Evolutionary conservation across 768 basidiomycete species (phyloP).

Genomic region (Lentinus brumalis): DNA sequence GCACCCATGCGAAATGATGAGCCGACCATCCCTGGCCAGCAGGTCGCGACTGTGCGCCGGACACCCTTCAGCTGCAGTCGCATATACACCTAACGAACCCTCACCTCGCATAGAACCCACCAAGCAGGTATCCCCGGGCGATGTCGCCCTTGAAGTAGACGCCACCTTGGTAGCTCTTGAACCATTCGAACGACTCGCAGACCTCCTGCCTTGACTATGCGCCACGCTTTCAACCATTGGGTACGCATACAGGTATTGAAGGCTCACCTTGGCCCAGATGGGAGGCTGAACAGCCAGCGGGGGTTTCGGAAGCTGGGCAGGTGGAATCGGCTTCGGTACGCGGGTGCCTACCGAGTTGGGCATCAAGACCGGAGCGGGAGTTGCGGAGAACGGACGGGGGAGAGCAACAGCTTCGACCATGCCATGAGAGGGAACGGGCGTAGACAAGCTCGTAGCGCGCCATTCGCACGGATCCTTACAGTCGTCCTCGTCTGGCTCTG

Average conservation of each 20-base stretch:
- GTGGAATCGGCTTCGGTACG: not conserved
- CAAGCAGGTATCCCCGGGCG: constrained; percentile 76
- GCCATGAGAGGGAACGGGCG: not conserved
- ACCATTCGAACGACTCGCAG: constrained; percentile 78
- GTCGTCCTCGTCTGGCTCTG: not conserved
- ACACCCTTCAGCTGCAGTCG: not conserved
- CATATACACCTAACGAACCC: constrained; percentile 18
- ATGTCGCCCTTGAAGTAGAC: constrained; percentile 66
- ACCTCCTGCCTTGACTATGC: constrained; percentile 79
- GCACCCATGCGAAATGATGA: constrained; percentile 87
- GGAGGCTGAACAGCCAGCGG: constrained; percentile 30
- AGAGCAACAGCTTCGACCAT: no score
- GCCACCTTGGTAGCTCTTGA: constrained; percentile 77
- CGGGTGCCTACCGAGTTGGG: not conserved
- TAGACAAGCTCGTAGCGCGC: not conserved
- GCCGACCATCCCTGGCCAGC: constrained; percentile 61
- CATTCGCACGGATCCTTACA: no score
- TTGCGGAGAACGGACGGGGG: not conserved
- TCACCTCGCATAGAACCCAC: constrained; percentile 69
- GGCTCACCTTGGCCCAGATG: constrained; percentile 49
- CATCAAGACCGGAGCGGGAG: not conserved
- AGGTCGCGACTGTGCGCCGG: constrained; percentile 59
- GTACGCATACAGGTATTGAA: not conserved
- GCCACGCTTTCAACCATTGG: not conserved
- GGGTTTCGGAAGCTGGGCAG: constrained; percentile 12